These are phyloP conservation scores for Plasmodium inui DNA, from an alignment of 169 alveolate genomes.

Conservation along the genomic window DNA sequence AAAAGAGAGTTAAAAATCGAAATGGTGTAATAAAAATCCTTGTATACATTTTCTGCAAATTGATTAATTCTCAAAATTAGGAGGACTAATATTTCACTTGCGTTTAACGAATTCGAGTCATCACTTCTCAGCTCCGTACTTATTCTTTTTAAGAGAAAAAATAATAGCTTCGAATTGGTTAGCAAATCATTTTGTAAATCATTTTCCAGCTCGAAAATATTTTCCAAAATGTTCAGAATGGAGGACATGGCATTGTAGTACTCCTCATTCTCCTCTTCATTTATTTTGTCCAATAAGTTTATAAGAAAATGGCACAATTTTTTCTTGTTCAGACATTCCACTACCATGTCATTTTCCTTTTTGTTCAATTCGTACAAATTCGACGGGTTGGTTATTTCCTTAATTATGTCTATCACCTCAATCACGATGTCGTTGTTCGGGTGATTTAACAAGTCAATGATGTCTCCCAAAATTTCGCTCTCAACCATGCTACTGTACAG, in stretches of 20 bases:
- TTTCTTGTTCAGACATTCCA: constrained; percentile 56
- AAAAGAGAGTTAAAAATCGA: constrained; percentile 61
- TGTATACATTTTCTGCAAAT: constrained; percentile 58
- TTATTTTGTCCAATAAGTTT: constrained; percentile 60
- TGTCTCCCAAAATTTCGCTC: constrained; percentile 43
- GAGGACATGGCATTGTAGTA: constrained; percentile 73
- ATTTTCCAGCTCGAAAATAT: constrained; percentile 71
- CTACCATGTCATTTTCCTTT: not conserved
- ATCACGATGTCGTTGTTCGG: constrained; percentile 71
- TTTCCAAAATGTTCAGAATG: constrained; percentile 58
- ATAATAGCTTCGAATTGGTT: constrained; percentile 63
- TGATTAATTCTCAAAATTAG: constrained; percentile 71
- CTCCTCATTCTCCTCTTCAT: constrained; percentile 68
- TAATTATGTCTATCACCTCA: constrained; percentile 64
- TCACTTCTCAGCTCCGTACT: constrained; percentile 38
- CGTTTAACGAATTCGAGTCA: constrained; percentile 53
- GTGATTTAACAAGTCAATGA: constrained; percentile 59
- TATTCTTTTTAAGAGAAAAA: constrained; percentile 72
- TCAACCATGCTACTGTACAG: constrained; percentile 69
- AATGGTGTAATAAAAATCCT: constrained; percentile 70
- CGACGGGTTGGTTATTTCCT: constrained; percentile 72
- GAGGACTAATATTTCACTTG: constrained; percentile 72
- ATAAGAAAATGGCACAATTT: constrained; percentile 65
- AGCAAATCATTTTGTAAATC: constrained; percentile 61
- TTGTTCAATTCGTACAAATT: constrained; percentile 56